Evolutionary conservation across 805 yeast genomes (phyloP), one percentile per base, ranked within the genome.

Genomic region (Candida hispaniensis): DNA sequence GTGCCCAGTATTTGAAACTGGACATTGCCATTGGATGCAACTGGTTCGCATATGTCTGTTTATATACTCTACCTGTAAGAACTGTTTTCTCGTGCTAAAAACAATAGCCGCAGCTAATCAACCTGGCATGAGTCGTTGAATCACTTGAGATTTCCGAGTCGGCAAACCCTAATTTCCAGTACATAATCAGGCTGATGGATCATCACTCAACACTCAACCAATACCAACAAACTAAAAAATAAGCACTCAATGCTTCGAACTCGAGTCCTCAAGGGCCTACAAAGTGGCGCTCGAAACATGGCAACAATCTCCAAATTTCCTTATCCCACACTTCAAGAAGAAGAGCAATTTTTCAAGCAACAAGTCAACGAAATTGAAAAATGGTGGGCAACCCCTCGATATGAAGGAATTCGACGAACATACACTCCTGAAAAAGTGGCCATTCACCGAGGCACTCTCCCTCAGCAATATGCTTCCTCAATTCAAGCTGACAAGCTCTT

Each of bases 381-480:
- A n/a, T 71, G 75, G 74, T 71, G 75, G 66, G 42, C 52, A 0
- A 42, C 61, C 8, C 63, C 64, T 3, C 58, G 79, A 17, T 73
- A 62, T 44, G 48, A 56, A 36, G 63, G 64, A 14, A 52, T 71
- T 28, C 53, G 54, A 33, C 61, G 81, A 40, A 68, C 75, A 2
- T 73, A 74, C 48, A 49, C 59, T 4, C 70, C 79, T 1, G 53
- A 56, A 19, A 60, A 64, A 39, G 74, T 74, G 4, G 73, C 74
- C 8, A 51, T 58, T 14, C 66, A 67, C 49, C 57, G 77, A 25
- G 78, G 77, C 8, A 58, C 71, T 1, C 41, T 70, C 4, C 60
- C 64, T 2, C 45, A 49, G 17, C 43, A 44, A 21, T 52, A 52
- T 26, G 64, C 66, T 3, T 72, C 79, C 0, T 69, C 74, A 2